These are phyloP conservation scores for Neonectria sp. DNA, from an alignment of 2,329 filamentous ascomycete species.

Conservation along the genomic window DNA sequence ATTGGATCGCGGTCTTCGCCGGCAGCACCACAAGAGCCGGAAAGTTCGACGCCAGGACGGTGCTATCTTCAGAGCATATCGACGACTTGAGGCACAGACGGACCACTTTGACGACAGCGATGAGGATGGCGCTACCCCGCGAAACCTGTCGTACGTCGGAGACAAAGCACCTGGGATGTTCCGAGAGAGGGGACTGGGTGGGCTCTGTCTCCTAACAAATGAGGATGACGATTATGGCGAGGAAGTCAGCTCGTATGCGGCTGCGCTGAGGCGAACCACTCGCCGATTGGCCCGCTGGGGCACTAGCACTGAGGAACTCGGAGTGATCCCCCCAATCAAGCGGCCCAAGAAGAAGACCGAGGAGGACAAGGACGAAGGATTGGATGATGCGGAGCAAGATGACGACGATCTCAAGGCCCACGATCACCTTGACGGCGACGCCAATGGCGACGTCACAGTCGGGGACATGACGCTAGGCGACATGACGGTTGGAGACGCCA, in stretches of 20 bases:
- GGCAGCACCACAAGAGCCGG: constrained; percentile 74
- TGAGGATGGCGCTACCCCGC: constrained; percentile 63
- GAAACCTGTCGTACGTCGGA: constrained; percentile 49
- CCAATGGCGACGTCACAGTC: constrained; percentile 63
- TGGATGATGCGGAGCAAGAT: constrained; percentile 43
- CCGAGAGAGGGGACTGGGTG: constrained; percentile 73
- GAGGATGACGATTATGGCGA: constrained; percentile 85
- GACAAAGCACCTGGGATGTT: constrained; percentile 58
- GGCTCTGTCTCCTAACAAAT: constrained; percentile 71
- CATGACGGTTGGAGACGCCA: constrained; percentile 51
- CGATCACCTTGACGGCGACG: constrained; percentile 46
- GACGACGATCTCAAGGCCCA: constrained; percentile 50
- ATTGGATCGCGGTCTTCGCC: constrained; percentile 80
- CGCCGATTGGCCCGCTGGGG: constrained; percentile 81
- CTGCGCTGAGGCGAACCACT: constrained; percentile 74
- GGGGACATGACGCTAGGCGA: constrained; percentile 65
- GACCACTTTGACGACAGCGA: constrained; percentile 76
- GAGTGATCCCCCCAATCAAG: constrained; percentile 65
- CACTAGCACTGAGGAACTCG: constrained; percentile 60
- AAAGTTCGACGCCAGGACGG: constrained; percentile 76
- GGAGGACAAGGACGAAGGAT: constrained; percentile 46
- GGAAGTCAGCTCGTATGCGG: constrained; percentile 76
- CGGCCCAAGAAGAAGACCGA: constrained; percentile 50
- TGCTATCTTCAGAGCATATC: constrained; percentile 76
- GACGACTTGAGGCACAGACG: constrained; percentile 70